Base-by-base conservation (phyloP, 2,329 filamentous ascomycete species). In the Aspergillus quadricinctus region DNA sequence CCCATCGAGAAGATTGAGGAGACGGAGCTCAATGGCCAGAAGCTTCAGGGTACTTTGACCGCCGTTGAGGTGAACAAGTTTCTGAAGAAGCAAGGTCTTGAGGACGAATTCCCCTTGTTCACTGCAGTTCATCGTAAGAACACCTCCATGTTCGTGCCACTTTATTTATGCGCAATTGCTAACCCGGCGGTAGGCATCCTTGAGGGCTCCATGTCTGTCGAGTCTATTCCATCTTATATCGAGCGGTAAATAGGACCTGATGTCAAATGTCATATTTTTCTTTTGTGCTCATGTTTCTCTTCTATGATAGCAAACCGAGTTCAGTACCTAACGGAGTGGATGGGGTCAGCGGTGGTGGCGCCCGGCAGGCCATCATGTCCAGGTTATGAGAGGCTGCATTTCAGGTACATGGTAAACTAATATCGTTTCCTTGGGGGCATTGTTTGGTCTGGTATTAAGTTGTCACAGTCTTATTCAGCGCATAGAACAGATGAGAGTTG, bases 11-110 rank as follows among this genome's bases (percentile, higher is more conserved):
- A 97, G 74, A 87, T 99, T 46, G 94, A 99, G 80, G 83, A 84
- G 69, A 83, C 86, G 57, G 92, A 97, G 72, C 82, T 99, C 60
- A 97, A 99, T 71, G 94, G 94, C 14, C 94, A 99, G 81, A 96
- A 95, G 79, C 80, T 99, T 57, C 94, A 99, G 78, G 94, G 94
- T 40, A 97, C 92, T 0, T 88, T 88, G 65, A 99, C 94, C 3
- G 92, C 94, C 8, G 84, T 87, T 61, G 94, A 99, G 74, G 92
- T 99, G 45, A 90, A 96, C 77, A 86, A 82, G 50, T 97, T 97
- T 75, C 76, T 99, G 69, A 90, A 88, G 78, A 84, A 85, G 50
- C 83, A 89, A 63, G 89, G 88, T 0, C 77, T 88, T 62, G 92
- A 95, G 76, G 79, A 84, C 31, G 88, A 96, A 52, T 99, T 96